A percentile compares a stretch with the other conserved stretches of the same genome.
Evolutionary conservation across 768 basidiomycete genomes (phyloP).

Genomic region (Postia placenta): DNA sequence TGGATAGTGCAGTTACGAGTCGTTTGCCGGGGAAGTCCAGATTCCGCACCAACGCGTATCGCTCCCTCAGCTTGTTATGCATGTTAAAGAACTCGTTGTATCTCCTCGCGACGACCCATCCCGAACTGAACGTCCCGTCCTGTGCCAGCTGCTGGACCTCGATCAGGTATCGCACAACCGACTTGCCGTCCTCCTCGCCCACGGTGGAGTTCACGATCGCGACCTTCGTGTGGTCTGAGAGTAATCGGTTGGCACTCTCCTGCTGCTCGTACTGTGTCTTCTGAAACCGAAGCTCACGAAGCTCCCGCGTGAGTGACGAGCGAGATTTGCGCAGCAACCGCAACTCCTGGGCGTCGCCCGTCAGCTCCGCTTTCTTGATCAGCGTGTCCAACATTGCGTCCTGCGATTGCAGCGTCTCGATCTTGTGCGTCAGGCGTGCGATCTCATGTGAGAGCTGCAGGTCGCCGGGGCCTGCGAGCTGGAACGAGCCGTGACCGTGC

Average conservation of each 20-base stretch:
- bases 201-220: conserved; percentile 78
- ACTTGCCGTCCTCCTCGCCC: conserved; percentile 81
- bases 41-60: conserved; percentile 54
- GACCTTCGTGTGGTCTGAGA: conserved; percentile 81
- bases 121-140: conserved; percentile 74
- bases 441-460: conserved; percentile 88
- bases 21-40: conserved; percentile 92
- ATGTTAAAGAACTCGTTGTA: conserved; percentile 94
- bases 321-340: conserved; percentile 78
- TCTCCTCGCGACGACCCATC: conserved; percentile 89
- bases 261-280: conserved; percentile 92
- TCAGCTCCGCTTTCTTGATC: conserved; percentile 92
- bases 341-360: conserved; percentile 84
- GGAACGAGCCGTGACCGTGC: conserved; percentile 47
- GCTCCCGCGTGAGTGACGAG: conserved; percentile 72
- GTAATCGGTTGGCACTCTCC: conserved; percentile 81
- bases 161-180: conserved; percentile 86
- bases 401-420: conserved; percentile 73
- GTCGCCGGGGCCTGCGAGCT: conserved; percentile 83
- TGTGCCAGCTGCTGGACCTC: conserved; percentile 85
- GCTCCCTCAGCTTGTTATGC: conserved; percentile 81
- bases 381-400: conserved; percentile 79
- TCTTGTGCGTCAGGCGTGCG: conserved; percentile 65
- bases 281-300: conserved; percentile 83
- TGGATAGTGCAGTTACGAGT: conserved; percentile 82